Conservation (phyloP, 441 rosid species). For the Melastoma candidum region DNA sequence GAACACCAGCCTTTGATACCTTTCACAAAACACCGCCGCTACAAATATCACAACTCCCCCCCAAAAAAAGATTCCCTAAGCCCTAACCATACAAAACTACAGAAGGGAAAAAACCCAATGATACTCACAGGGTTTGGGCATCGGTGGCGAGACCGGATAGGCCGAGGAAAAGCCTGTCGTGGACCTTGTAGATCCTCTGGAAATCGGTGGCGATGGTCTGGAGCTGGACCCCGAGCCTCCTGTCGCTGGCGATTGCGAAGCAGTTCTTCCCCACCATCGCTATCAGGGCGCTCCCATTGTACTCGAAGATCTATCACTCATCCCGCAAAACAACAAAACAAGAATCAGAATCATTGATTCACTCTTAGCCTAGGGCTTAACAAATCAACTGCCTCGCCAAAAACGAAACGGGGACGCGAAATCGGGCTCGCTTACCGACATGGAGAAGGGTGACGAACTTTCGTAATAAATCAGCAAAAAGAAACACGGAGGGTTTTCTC, state of each 20-base stretch:
- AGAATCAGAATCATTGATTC: no score
- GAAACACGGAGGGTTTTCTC: no score
- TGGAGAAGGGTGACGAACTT: no score
- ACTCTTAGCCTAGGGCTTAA: no score
- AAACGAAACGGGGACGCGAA: no score
- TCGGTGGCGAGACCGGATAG: conserved; percentile 90
- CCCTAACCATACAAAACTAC: no score
- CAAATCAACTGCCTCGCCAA: no score
- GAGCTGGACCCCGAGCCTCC: conserved; percentile 85
- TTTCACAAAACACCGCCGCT: conserved; percentile 18
- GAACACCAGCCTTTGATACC: conserved; percentile 84
- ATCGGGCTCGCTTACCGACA: no score
- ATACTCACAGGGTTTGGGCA: conserved; percentile 69
- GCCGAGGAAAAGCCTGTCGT: conserved; percentile 71
- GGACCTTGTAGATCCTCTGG: conserved; percentile 69
- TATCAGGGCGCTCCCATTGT: conserved; percentile 91
- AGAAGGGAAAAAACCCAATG: background rate
- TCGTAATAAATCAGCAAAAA: no score
- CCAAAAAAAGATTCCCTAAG: conserved; percentile 1
- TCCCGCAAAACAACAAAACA: background rate
- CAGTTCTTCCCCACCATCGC: conserved; percentile 99
- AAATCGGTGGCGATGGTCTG: conserved; percentile 93
- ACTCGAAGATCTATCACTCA: conserved; percentile 66
- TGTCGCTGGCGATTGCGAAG: conserved; percentile 91
- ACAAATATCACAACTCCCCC: background rate